Evolutionary conservation across 805 yeast species (phyloP), one percentile per base, ranked within the genome.

Genomic region (Wickerhamomyces chaumierensis): DNA sequence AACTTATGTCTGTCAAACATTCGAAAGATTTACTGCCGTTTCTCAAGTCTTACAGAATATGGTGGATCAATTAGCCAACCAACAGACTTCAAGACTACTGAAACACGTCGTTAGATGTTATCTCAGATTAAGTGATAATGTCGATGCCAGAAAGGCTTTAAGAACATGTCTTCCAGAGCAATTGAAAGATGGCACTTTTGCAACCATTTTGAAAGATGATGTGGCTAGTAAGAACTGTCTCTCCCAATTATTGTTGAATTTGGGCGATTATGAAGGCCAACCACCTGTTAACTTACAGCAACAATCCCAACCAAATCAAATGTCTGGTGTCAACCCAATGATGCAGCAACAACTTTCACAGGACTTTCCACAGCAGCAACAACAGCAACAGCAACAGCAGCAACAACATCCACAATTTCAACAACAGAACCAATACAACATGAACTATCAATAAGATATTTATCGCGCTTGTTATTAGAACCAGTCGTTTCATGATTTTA

Each of bases 51-150:
- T 90, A 44, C 74, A 83, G 31, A 74, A 63, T 35, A 92, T 92
- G 94, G 88, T 92, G 35, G 85, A 81, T 39, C 96, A 90, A 60
- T 64, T 90, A 43, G 75, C 78, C 3, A 71, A 73, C 36, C 71
- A 75, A 46, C 85, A 81, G 41, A 81, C 95, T 0, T 87, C 90
- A 1, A 71, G 97, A 49, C 66, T 90, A 37, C 67, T 90, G 43
- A 88, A 90, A 56, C 97, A 92, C 55, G 95, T 90, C 27, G 92
- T 90, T 21, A 73, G 96, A 56, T 90, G 98, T 57, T 90, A 90
- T 55, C 67, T 90, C 62, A 73, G 98, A 46, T 68, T 90, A 36
- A 77, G 92, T 34, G 98, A 90, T 56, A 88, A 90, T 51, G 66
- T 77, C 28, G 94, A 94, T 45, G 96, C 97, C 3, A 70, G 96